Evolutionary conservation across 2,329 filamentous ascomycete species (phyloP).

Genomic region (Fusarium nematophilum): DNA sequence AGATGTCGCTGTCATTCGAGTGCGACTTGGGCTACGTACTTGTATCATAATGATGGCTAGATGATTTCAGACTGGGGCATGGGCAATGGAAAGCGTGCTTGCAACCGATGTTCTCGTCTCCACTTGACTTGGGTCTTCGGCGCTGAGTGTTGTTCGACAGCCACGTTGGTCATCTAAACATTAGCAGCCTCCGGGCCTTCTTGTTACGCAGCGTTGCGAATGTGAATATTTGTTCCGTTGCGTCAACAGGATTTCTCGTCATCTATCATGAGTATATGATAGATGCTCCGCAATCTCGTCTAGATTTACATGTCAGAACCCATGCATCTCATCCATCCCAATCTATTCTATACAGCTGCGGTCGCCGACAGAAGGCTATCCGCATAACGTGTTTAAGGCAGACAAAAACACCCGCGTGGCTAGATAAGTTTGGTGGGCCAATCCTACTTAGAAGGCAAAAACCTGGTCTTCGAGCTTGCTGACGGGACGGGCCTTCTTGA

Average conservation of each 20-base stretch:
- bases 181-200: constrained; percentile 4
- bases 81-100: constrained; percentile 39
- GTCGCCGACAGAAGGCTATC: constrained; percentile 14
- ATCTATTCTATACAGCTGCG: constrained; percentile 24
- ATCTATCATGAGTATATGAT: not conserved
- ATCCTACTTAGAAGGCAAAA: constrained; percentile 79
- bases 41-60: constrained; percentile 36
- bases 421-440: not conserved
- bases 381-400: not conserved
- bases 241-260: constrained; percentile 6
- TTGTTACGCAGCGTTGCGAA: constrained; percentile 5
- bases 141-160: too few species aligned
- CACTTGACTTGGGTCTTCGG: constrained; percentile 4
- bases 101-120: constrained; percentile 11
- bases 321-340: constrained; percentile 12
- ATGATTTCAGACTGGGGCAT: constrained; percentile 26
- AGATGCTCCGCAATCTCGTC: not conserved
- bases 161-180: too few species aligned
- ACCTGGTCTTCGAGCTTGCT: constrained; percentile 99
- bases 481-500: constrained; percentile 90
- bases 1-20: constrained; percentile 5
- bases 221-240: constrained; percentile 21
- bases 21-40: constrained; percentile 18
- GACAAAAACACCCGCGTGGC: not conserved
- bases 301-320: constrained; percentile 1